Percentiles rank a stretch among this genome's conserved stretches.
Evolutionary conservation across 495 filamentous ascomycete species (phyloP).

Genomic region (Stereocaulon alpinum): DNA sequence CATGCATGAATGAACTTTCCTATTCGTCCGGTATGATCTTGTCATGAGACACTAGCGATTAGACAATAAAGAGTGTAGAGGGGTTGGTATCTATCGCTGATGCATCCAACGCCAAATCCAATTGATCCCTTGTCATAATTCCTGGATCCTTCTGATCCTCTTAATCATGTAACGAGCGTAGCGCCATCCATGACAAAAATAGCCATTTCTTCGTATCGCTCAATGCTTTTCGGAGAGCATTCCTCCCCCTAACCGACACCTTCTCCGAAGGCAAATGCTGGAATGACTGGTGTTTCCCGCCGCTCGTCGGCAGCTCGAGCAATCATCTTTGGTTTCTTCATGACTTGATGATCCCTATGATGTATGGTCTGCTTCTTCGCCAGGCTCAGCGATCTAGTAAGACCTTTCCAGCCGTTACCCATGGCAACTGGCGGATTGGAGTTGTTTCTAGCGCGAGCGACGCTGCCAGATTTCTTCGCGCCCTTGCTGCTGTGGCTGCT

Average conservation of each 20-base stretch:
- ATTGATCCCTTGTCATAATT: not conserved
- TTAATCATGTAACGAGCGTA: not conserved
- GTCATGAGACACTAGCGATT: conserved; percentile 2
- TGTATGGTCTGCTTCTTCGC: conserved; percentile 15
- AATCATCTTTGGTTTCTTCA: conserved; percentile 22
- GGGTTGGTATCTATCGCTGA: conserved; percentile 10
- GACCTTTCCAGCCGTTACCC: conserved; percentile 13
- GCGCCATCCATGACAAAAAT: not conserved
- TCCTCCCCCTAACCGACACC: not conserved
- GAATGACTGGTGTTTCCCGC: conserved; percentile 12
- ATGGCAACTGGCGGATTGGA: conserved; percentile 7
- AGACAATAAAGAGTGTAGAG: conserved; percentile 3
- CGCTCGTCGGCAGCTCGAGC: conserved; percentile 20
- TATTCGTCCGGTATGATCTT: not conserved
- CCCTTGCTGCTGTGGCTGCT: not conserved
- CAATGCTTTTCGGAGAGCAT: not conserved
- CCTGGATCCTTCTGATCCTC: not conserved
- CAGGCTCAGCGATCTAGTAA: conserved; percentile 12
- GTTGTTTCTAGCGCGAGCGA: conserved; percentile 16
- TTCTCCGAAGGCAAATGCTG: conserved; percentile 14
- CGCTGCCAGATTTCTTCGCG: conserved; percentile 16
- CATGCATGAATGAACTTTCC: not conserved
- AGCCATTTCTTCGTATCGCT: not conserved
- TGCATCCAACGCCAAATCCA: not conserved
- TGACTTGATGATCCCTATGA: conserved; percentile 13